A percentile compares a stretch with the other conserved stretches of the same genome.
Evolutionary conservation across 352 stramenopile genomes (phyloP).

Genomic region (Globisporangium cederbergense): DNA sequence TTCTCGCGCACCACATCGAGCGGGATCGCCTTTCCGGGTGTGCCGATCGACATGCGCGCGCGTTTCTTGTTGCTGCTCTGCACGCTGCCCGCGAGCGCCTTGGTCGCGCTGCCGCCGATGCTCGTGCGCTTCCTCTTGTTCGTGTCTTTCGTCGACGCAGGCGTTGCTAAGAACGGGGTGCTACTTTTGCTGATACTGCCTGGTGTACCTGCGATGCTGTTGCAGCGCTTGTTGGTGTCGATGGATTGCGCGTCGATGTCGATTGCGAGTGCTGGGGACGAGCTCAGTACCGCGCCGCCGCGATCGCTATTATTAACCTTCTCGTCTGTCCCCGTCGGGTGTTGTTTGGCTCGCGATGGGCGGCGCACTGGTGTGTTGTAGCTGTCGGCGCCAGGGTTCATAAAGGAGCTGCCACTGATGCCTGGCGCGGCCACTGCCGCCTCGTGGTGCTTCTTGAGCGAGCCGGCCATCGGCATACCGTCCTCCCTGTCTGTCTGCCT

Average conservation of each 20-base stretch:
- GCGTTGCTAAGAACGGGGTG: neutral
- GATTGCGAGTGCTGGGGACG: neutral
- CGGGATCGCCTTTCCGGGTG: constrained; percentile 69
- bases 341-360: neutral
- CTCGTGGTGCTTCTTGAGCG: constrained; percentile 20
- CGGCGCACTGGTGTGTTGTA: constrained; percentile 19
- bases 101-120: constrained; percentile 25
- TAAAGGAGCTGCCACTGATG: constrained; percentile 2
- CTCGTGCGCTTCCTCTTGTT: constrained; percentile 62
- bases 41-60: constrained; percentile 54
- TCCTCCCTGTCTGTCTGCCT: neutral
- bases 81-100: constrained; percentile 18
- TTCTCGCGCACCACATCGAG: constrained; percentile 50
- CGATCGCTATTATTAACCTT: constrained; percentile 14
- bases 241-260: constrained; percentile 17
- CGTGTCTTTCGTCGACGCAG: constrained; percentile 4
- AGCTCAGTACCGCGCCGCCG: neutral
- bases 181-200: constrained; percentile 7
- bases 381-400: neutral
- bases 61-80: constrained; percentile 49
- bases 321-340: neutral
- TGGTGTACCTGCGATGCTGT: constrained; percentile 1
- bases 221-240: constrained; percentile 18
- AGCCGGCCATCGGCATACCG: constrained; percentile 18
- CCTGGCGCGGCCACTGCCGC: neutral